Conservation (phyloP, 1,284 basidiomycete genomes). For the Austropuccinia psidii region DNA sequence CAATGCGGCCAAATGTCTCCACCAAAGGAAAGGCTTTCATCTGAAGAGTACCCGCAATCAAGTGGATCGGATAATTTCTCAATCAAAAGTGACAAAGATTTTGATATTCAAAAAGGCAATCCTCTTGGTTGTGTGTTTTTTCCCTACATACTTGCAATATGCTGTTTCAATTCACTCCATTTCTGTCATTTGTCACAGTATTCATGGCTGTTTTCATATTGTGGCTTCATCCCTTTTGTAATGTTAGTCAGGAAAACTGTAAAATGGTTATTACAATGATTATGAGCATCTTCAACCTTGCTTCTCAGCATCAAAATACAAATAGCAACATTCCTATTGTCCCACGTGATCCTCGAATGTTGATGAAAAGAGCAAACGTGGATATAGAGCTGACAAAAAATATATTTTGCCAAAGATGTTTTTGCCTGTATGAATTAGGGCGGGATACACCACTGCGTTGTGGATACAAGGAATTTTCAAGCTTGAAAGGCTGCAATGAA, state of each 20-base stretch:
- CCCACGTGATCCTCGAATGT: not conserved
- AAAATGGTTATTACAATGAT: not conserved
- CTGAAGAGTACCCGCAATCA: no score
- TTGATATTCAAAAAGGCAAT: not conserved
- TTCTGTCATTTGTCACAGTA: not conserved
- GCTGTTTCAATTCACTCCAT: no score
- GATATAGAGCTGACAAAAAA: not conserved
- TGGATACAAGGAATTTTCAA: not conserved
- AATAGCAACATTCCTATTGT: not conserved
- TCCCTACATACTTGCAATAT: no score
- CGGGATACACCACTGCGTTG: not conserved
- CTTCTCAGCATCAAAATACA: not conserved
- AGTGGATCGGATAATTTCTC: not conserved
- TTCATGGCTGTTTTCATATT: not conserved
- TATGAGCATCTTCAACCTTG: not conserved
- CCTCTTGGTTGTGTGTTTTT: not conserved
- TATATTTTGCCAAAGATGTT: slow-evolving; percentile 6
- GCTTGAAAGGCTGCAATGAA: not conserved
- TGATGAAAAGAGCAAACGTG: not conserved
- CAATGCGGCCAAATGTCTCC: not conserved
- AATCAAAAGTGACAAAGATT: not conserved
- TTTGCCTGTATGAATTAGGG: not conserved
- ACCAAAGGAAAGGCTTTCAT: no score
- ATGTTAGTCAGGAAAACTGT: slow-evolving; percentile 23
- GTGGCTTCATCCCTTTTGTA: slow-evolving; percentile 29